A percentile compares a stretch with the other conserved stretches of the same genome.
These are phyloP conservation scores for Rhytidiadelphus loreus DNA, from an alignment of 225 moss, liverwort and hornwort species.

Conservation along the genomic window DNA sequence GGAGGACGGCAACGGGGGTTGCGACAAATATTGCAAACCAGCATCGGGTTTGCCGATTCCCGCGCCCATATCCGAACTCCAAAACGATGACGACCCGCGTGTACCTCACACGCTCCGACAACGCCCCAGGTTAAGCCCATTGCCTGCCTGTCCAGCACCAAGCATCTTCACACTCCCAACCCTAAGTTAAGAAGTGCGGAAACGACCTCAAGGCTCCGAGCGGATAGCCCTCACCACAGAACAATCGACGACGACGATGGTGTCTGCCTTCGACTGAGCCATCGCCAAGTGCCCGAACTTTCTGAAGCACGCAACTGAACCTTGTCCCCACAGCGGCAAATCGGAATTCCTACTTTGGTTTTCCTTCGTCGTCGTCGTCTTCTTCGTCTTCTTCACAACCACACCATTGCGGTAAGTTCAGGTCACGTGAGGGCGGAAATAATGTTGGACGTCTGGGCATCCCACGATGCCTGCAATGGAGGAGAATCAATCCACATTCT, in stretches of 20 bases:
- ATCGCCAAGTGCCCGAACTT: neutral
- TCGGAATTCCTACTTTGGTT: neutral
- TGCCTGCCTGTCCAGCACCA: constrained; percentile 13
- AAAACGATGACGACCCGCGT: neutral
- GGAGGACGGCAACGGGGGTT: constrained; percentile 8
- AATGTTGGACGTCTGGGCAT: neutral
- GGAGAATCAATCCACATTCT: neutral
- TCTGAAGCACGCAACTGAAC: too few relatives aligned
- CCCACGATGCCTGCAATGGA: neutral
- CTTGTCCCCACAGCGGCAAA: neutral
- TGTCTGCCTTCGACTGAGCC: neutral
- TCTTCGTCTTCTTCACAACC: neutral
- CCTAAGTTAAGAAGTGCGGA: neutral
- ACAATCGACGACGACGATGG: neutral
- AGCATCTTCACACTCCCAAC: constrained; percentile 17
- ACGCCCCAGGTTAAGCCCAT: constrained; percentile 33
- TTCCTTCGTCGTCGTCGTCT: neutral
- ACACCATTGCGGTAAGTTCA: neutral
- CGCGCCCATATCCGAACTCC: constrained; percentile 19
- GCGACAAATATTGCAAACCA: constrained; percentile 6
- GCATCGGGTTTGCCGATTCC: constrained; percentile 14
- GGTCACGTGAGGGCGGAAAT: neutral
- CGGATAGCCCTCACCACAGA: neutral
- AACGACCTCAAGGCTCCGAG: neutral
- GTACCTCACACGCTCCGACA: constrained; percentile 18